Conservation (phyloP, 441 rosid genomes). For the Melastoma candidum region DNA sequence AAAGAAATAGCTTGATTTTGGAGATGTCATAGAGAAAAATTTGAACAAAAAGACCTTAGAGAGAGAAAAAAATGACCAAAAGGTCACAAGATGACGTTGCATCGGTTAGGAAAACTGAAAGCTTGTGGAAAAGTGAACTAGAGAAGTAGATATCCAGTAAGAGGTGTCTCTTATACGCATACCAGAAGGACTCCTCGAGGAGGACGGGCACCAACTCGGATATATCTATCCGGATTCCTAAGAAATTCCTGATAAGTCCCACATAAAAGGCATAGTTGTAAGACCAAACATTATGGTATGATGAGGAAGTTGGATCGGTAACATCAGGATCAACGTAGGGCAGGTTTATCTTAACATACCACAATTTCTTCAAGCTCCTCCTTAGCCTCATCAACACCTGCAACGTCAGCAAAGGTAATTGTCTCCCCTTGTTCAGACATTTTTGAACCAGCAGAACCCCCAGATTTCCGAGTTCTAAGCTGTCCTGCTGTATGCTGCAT, state of each 20-base stretch:
- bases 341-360: conserved; percentile 32
- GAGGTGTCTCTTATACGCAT: conserved; percentile 21
- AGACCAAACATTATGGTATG: too few species aligned
- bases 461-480: conserved; percentile 63
- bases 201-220: conserved; percentile 93
- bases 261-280: too few species aligned
- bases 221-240: conserved; percentile 80
- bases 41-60: too few species aligned
- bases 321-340: background rate
- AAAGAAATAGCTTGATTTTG: too few species aligned
- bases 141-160: background rate
- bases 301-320: too few species aligned
- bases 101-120: too few species aligned
- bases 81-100: too few species aligned
- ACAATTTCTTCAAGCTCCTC: conserved; percentile 98
- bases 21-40: too few species aligned
- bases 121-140: too few species aligned
- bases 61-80: too few species aligned
- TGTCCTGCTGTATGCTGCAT: conserved; percentile 78
- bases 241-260: conserved; percentile 71
- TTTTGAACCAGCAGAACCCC: conserved; percentile 59
- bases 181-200: conserved; percentile 98
- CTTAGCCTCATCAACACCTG: conserved; percentile 98
- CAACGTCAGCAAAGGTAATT: conserved; percentile 93
- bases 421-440: conserved; percentile 63